Evolutionary conservation across 1,139 yeast species (phyloP).

Genomic region (Arxiozyma heterogenica): DNA sequence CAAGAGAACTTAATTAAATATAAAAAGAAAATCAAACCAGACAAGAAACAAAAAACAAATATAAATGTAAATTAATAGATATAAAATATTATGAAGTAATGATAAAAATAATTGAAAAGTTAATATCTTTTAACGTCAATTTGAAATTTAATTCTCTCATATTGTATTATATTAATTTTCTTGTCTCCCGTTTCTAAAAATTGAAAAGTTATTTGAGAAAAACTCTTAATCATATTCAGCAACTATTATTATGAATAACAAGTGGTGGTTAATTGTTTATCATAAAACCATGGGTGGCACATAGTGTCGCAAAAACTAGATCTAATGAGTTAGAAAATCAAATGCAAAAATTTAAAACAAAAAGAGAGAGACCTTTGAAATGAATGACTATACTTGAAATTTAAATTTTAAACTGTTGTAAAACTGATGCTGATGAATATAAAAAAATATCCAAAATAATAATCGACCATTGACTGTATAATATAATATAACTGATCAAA

Average conservation of each 20-base stretch:
- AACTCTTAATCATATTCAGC: background rate
- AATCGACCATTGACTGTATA: background rate
- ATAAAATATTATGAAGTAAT: no score
- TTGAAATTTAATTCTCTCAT: background rate
- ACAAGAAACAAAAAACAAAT: background rate
- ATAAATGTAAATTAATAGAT: background rate
- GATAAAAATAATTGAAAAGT: no score
- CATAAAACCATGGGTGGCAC: background rate
- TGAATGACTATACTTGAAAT: background rate
- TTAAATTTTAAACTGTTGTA: background rate
- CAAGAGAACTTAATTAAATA: background rate
- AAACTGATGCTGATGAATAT: no score
- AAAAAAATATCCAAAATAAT: no score
- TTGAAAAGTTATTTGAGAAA: background rate
- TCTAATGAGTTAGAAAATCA: background rate
- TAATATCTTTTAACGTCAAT: background rate
- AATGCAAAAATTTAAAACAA: background rate
- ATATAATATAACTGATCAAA: background rate
- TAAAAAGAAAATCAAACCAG: background rate
- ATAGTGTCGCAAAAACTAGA: background rate
- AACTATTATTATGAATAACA: background rate
- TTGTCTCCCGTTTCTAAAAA: background rate
- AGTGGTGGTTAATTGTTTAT: background rate
- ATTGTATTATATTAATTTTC: no score
- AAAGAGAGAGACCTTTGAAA: background rate